These are phyloP conservation scores for Oleoguttula mirabilis DNA, from an alignment of 495 filamentous ascomycete genomes.

Conservation along the genomic window DNA sequence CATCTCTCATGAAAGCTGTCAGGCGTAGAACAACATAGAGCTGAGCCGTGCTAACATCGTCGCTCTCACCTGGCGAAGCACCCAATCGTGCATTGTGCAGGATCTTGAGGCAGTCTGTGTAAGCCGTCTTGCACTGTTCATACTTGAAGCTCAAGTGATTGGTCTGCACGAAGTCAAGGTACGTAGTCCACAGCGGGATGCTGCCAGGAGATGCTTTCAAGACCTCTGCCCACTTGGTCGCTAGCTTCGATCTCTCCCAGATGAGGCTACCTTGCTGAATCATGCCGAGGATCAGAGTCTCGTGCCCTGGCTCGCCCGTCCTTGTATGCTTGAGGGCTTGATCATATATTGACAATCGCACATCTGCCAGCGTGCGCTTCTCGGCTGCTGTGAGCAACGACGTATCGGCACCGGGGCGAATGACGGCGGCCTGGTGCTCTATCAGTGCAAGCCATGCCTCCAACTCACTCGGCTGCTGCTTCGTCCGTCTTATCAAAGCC, in stretches of 20 bases:
- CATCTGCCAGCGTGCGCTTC: slow-evolving; percentile 53
- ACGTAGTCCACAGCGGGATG: slow-evolving; percentile 57
- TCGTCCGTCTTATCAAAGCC: slow-evolving; percentile 46
- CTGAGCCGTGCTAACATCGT: slow-evolving; percentile 34
- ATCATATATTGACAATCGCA: slow-evolving; percentile 71
- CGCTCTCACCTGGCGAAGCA: slow-evolving; percentile 19
- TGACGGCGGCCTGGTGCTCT: slow-evolving; percentile 55
- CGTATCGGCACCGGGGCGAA: slow-evolving; percentile 33
- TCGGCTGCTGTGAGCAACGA: slow-evolving; percentile 40
- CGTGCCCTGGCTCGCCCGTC: slow-evolving; percentile 30
- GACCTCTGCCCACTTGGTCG: slow-evolving; percentile 52
- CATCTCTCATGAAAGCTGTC: slow-evolving; percentile 61
- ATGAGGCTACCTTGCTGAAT: slow-evolving; percentile 58
- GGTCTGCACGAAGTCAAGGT: slow-evolving; percentile 65
- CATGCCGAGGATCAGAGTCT: slow-evolving; percentile 50
- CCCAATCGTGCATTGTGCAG: slow-evolving; percentile 23
- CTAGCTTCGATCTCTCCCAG: slow-evolving; percentile 56
- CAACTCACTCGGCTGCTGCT: slow-evolving; percentile 52
- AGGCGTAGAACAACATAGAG: slow-evolving; percentile 63
- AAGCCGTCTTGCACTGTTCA: slow-evolving; percentile 46
- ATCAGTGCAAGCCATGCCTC: slow-evolving; percentile 66
- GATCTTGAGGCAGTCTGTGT: slow-evolving; percentile 15
- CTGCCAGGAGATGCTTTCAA: slow-evolving; percentile 45
- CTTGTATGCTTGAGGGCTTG: slow-evolving; percentile 53
- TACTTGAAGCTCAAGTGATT: slow-evolving; percentile 56